These are phyloP conservation scores for Lecanicillium sp. DNA, from an alignment of 2,329 filamentous ascomycete species.

Conservation along the genomic window DNA sequence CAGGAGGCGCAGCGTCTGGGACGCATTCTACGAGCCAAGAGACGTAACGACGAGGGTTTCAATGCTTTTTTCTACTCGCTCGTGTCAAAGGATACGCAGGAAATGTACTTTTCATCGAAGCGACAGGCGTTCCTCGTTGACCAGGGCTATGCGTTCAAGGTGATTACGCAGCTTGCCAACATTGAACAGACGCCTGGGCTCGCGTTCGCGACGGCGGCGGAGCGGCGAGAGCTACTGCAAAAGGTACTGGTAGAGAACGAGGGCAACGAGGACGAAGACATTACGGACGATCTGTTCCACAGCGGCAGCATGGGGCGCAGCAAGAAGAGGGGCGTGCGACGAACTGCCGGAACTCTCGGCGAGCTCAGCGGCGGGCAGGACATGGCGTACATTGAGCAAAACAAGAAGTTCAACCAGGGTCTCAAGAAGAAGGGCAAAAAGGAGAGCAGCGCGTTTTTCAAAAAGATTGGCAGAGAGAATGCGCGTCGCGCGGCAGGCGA, in stretches of 20 bases:
- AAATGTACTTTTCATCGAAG: slow-evolving; percentile 97
- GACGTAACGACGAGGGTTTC: slow-evolving; percentile 94
- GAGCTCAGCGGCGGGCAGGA: slow-evolving; percentile 88
- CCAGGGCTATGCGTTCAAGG: slow-evolving; percentile 97
- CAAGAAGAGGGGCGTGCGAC: slow-evolving; percentile 57
- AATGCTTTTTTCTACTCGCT: slow-evolving; percentile 99
- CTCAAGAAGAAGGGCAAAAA: slow-evolving; percentile 34
- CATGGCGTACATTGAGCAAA: slow-evolving; percentile 93
- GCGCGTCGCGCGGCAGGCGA: slow-evolving; percentile 30
- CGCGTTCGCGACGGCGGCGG: slow-evolving; percentile 70
- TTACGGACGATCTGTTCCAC: slow-evolving; percentile 40
- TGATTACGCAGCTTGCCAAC: slow-evolving; percentile 91
- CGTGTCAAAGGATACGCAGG: slow-evolving; percentile 93
- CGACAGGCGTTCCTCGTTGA: slow-evolving; percentile 95
- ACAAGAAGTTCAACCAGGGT: slow-evolving; percentile 57
- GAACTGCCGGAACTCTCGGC: slow-evolving; percentile 78
- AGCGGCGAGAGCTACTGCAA: slow-evolving; percentile 79
- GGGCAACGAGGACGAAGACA: slow-evolving; percentile 64
- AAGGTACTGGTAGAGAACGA: slow-evolving; percentile 88
- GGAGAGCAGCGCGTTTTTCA: slow-evolving; percentile 36
- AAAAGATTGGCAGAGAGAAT: slow-evolving; percentile 38
- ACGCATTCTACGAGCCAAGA: slow-evolving; percentile 88
- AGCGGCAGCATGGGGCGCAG: slow-evolving; percentile 40
- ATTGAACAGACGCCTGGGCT: slow-evolving; percentile 79
- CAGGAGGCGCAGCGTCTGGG: slow-evolving; percentile 94